These are phyloP conservation scores for Debaryomycetaceae sp. DNA, from an alignment of 1,139 yeast genomes.

Conservation along the genomic window DNA sequence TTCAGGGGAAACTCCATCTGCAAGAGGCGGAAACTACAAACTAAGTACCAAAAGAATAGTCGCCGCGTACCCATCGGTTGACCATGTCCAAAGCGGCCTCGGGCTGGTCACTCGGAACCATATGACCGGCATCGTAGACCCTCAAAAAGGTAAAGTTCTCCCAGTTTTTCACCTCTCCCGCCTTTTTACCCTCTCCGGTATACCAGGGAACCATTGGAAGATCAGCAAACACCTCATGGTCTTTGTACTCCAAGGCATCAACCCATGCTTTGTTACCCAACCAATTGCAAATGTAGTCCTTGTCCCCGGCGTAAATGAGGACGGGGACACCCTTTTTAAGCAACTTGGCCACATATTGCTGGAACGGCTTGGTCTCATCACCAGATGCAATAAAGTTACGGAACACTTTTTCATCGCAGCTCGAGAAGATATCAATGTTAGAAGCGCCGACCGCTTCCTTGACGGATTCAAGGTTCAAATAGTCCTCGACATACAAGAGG, in stretches of 20 bases:
- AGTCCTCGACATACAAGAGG: slow-evolving; percentile 42
- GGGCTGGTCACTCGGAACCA: slow-evolving; percentile 81
- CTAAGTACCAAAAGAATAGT: slow-evolving; percentile 22
- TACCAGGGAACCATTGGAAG: slow-evolving; percentile 31
- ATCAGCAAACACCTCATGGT: slow-evolving; percentile 15
- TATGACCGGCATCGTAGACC: slow-evolving; percentile 59
- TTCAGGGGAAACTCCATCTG: too few relatives aligned
- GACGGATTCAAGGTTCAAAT: slow-evolving; percentile 49
- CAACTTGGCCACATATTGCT: slow-evolving; percentile 45
- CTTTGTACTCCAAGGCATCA: slow-evolving; percentile 17
- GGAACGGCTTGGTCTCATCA: slow-evolving; percentile 59
- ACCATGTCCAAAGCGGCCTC: slow-evolving; percentile 64
- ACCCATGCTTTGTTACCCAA: slow-evolving; percentile 28
- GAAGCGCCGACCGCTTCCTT: slow-evolving; percentile 48
- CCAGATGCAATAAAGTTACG: slow-evolving; percentile 45
- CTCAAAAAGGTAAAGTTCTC: slow-evolving; percentile 50
- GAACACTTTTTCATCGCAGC: slow-evolving; percentile 49
- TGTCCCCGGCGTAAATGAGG: slow-evolving; percentile 30
- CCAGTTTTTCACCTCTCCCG: slow-evolving; percentile 48
- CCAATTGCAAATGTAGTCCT: slow-evolving; percentile 32
- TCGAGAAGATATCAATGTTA: slow-evolving; percentile 40
- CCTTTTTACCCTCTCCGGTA: slow-evolving; percentile 30
- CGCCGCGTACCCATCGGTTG: slow-evolving; percentile 62
- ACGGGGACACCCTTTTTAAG: slow-evolving; percentile 38
- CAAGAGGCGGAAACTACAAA: too few relatives aligned